Percentiles rank a stretch among this genome's conserved stretches.
These are phyloP conservation scores for Fraxinus platypoda DNA, from an alignment of 305 asterid species.

Conservation along the genomic window DNA sequence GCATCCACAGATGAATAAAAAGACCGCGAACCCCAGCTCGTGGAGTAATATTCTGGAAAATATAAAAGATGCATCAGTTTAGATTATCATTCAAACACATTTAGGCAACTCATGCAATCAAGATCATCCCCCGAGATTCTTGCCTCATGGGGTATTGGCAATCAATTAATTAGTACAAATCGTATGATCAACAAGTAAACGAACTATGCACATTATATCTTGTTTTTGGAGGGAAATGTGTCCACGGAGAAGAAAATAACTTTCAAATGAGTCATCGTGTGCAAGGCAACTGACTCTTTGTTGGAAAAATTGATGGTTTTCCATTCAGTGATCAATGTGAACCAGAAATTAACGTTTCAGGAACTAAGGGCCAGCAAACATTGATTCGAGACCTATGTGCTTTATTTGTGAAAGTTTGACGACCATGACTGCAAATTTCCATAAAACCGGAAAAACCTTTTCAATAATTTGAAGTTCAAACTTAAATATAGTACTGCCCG, in stretches of 20 bases:
- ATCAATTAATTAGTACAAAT: background rate
- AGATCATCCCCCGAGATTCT: background rate
- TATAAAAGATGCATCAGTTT: background rate
- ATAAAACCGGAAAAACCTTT: background rate
- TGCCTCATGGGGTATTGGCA: background rate
- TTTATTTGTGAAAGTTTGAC: background rate
- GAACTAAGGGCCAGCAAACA: background rate
- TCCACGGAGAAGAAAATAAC: background rate
- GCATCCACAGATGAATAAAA: conserved; percentile 71
- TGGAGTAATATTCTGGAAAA: conserved; percentile 40
- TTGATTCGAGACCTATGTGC: background rate
- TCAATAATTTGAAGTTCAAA: background rate
- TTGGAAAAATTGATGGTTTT: background rate
- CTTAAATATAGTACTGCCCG: background rate
- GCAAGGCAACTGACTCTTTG: background rate
- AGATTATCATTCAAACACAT: background rate
- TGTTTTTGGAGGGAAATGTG: background rate
- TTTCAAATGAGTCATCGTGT: background rate
- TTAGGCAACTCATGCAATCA: background rate
- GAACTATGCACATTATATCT: background rate
- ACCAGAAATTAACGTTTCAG: background rate
- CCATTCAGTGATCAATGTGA: background rate
- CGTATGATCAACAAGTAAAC: background rate
- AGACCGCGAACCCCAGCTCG: conserved; percentile 53
- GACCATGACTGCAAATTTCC: background rate